Evolutionary conservation across 139 green algal genomes (phyloP), one percentile per base, ranked within the genome.

Genomic region (Volvox africanus): DNA sequence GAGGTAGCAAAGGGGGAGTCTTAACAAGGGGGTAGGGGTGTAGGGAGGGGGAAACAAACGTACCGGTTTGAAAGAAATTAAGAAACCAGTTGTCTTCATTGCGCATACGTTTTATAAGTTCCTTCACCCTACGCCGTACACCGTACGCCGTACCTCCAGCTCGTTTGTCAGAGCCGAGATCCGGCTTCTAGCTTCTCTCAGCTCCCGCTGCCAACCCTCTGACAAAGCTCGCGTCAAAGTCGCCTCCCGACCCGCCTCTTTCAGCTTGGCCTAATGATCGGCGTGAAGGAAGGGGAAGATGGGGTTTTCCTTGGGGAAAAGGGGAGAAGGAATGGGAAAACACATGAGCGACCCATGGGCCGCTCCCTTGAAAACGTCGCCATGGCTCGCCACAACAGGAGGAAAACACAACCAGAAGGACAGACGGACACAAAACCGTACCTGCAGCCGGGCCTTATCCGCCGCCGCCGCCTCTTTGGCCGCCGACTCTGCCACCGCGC

Each of bases 191-290:
- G 69, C 80, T n/a, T 91, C 86, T 28, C 80, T n/a, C 80, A 93
- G 26, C 44, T 95, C 93, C 0, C 93, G 83, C 55, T 86, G 30
- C 90, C 90, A 95, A 22, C 90, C 88, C 0, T 95, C 93, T 0
- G 93, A 88, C 84, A 95, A 36, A 20, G 93, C 35, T 32, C 88
- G 92, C 11, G 93, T 82, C 88, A 95, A 82, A 12, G 91, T 83
- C 30, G 84, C 36, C 83, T 93, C 93, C 3, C 55, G 84, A n/a
- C 21, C 19, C 2, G 90, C 88, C 79, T 95, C 93, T 22, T 93
- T 73, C 73, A 77, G 21, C 3, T 76, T 44, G 75, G 73, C 73
- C 86, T 90, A 61, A 16, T 20, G 14, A n/a, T n/a, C n/a, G n/a
- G n/a, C n/a, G n/a, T n/a, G n/a, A n/a, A n/a, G n/a, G n/a, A 32